phyloP scores from a whole-genome alignment of 768 basidiomycete species.

The Candolleomyces eurysporus region DNA sequence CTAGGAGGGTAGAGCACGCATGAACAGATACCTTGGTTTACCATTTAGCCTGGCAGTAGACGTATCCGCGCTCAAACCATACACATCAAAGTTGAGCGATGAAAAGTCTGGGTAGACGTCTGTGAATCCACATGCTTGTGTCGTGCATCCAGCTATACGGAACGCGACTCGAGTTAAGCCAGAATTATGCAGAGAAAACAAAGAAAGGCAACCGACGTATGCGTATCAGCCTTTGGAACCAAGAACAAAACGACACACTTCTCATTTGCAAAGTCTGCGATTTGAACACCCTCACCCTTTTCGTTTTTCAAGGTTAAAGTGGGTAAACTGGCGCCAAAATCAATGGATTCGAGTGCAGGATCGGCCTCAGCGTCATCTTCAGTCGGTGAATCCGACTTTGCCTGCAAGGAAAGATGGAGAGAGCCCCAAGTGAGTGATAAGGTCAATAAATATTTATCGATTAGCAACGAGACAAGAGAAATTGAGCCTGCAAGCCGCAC shows the following conservation, averaged over 20 bases:
- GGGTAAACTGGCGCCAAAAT: slow-evolving; percentile 76
- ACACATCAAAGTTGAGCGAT: slow-evolving; percentile 66
- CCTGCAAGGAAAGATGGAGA: slow-evolving; percentile 17
- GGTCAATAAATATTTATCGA: not conserved
- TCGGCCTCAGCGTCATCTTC: slow-evolving; percentile 20
- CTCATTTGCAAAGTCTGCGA: slow-evolving; percentile 60
- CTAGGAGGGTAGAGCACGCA: not conserved
- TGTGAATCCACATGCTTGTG: slow-evolving; percentile 89
- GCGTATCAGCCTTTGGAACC: slow-evolving; percentile 83
- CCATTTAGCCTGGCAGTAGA: slow-evolving; percentile 75
- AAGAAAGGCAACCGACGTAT: slow-evolving; percentile 37
- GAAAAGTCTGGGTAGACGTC: slow-evolving; percentile 80
- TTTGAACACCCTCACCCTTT: slow-evolving; percentile 74
- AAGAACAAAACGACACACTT: slow-evolving; percentile 80
- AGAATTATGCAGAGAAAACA: not conserved
- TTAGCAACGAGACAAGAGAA: slow-evolving; percentile 3
- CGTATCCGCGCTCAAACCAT: slow-evolving; percentile 81
- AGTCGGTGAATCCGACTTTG: slow-evolving; percentile 26
- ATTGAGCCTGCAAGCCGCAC: slow-evolving; percentile 17
- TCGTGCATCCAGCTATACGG: slow-evolving; percentile 74
- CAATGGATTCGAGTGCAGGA: slow-evolving; percentile 38
- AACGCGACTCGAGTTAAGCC: not conserved
- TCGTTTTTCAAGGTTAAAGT: slow-evolving; percentile 79
- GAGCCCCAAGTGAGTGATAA: slow-evolving; percentile 2
- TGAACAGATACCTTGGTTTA: slow-evolving; percentile 66